phyloP scores from a whole-genome alignment of 2,329 filamentous ascomycete species.

The Cladophialophora yegresii region DNA sequence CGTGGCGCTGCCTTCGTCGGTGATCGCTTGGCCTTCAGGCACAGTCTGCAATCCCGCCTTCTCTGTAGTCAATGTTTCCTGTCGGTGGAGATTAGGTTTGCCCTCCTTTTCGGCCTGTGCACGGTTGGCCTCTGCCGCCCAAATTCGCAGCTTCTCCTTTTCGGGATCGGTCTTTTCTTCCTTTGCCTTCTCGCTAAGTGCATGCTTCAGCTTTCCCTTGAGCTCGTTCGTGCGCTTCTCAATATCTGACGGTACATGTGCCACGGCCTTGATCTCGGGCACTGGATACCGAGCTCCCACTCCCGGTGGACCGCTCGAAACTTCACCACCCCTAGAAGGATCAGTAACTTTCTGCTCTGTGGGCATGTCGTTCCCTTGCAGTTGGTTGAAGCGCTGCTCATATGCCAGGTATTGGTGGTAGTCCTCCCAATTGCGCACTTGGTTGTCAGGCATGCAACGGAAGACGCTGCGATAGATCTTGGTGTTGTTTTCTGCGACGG shows the following conservation, averaged over 20 bases:
- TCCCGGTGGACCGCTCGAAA: conserved; percentile 45
- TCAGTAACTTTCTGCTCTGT: conserved; percentile 24
- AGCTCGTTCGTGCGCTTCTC: conserved; percentile 40
- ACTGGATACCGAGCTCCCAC: conserved; percentile 40
- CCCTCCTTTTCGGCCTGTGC: conserved; percentile 43
- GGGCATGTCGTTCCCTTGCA: conserved; percentile 55
- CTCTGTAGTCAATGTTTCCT: conserved; percentile 34
- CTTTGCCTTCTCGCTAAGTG: conserved; percentile 26
- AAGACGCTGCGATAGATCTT: conserved; percentile 92
- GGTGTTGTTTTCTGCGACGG: conserved; percentile 89
- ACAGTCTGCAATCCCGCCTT: conserved; percentile 30
- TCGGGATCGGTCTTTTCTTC: conserved; percentile 34
- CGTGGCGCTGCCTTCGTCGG: conserved; percentile 37
- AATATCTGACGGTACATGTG: conserved; percentile 38
- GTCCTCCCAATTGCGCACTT: conserved; percentile 89
- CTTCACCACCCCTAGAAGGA: conserved; percentile 48
- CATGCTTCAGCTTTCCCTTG: conserved; percentile 40
- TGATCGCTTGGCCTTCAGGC: conserved; percentile 37
- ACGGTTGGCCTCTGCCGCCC: conserved; percentile 41
- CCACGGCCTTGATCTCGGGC: conserved; percentile 36
- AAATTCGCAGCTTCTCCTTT: conserved; percentile 43
- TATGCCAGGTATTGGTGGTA: conserved; percentile 85
- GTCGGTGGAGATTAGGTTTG: conserved; percentile 32
- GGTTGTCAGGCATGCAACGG: conserved; percentile 93
- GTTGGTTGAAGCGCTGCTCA: conserved; percentile 71